These are phyloP conservation scores for Arabidopsis thaliana DNA, from an alignment of 345 rosid species.

Conservation along the genomic window TAIR10.1 NC_003075.7:2502501-2503000, in stretches of 20 bases:
- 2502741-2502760: conserved; percentile 65
- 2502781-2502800: conserved; percentile 98
- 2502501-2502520: conserved; percentile 12
- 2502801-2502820: conserved; percentile 94
- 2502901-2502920: conserved; percentile 75
- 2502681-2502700: conserved; percentile 11
- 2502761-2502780: conserved; percentile 98
- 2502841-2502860: conserved; percentile 96
- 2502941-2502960: conserved; percentile 27
- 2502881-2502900: conserved; percentile 89
- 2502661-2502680: conserved; percentile 28
- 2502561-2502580: conserved; percentile 13
- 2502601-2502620: conserved; percentile 9
- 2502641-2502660: conserved; percentile 13
- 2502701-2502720: conserved; percentile 13
- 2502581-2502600: conserved; percentile 5
- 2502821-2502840: conserved; percentile 98
- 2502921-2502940: conserved; percentile 71
- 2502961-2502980: conserved; percentile 5
- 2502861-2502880: conserved; percentile 82
- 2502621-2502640: conserved; percentile 13
- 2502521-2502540: conserved; percentile 18
- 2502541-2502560: conserved; percentile 13
- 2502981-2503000: conserved; percentile 17
- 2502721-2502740: conserved; percentile 32